Base-by-base conservation (phyloP, 805 yeast genomes). In the Wickerhamomyces strasburgensis region DNA sequence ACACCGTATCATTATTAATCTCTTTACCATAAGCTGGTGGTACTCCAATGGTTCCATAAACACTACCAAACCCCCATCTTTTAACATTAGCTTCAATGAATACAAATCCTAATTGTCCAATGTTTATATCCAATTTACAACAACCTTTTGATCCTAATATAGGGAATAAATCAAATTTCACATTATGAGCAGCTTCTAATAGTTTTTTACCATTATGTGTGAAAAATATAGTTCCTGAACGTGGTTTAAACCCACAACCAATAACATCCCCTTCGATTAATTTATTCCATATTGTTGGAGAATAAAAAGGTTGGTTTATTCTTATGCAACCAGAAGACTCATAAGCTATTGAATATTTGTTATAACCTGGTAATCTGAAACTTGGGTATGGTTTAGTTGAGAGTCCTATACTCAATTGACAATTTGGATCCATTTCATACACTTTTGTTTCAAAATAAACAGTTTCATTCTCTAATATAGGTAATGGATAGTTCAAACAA, bases 141-240 rank as follows among this genome's bases (percentile, higher is more conserved):
- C 81, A 75, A 27, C 87, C 82, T 38, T 75, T 81, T 5, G 96
- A 80, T 2, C 98, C 98, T 14, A 93, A 67, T 0, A 83, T 81
- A n/a, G 98, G 98, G 56, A 75, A 93, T 23, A 93, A 43, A 51
- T 81, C 28, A 89, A 46, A 52, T 79, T 74, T 46, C 75, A 79
- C 46, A 76, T 67, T 61, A 52, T 84, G 93, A 2, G 90, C 90
- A 10, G 90, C 93, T 54, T 89, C 97, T 27, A 75, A 75, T 18
- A 93, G 64, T 54, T 86, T 87, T 56, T 87, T 87, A 19, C 98
- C 98, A 52, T 93, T 93, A 47, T 96, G 73, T 0, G 98, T 93
- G 68, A 89, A 93, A 52, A 93, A 93, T 0, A 93, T 72, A 0
- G 95, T 80, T 2, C 97, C 95, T 14, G 85, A 69, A 31, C 87